Evolutionary conservation across 176 grass and related monocot species (phyloP).

Genomic region (Avena sativa): DNA sequence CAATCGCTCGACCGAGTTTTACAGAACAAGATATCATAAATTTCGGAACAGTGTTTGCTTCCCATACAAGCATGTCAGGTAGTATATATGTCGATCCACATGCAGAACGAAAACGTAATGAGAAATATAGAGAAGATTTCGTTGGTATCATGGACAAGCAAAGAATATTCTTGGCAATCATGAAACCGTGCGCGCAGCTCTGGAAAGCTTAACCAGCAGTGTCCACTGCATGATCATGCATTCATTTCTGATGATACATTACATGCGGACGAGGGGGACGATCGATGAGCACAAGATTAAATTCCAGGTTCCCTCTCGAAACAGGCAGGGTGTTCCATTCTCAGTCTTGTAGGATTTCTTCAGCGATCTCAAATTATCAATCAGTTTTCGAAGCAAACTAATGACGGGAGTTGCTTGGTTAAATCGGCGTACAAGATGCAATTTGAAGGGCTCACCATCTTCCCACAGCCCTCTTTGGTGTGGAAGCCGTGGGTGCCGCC

Average conservation of each 20-base stretch:
- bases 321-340: conserved; percentile 2
- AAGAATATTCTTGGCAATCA: conserved; percentile 38
- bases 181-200: conserved; percentile 9
- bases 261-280: not conserved
- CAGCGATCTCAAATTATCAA: too few species aligned
- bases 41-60: not conserved
- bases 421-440: too few species aligned
- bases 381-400: too few species aligned
- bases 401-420: too few species aligned
- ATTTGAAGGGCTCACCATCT: too few species aligned
- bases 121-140: not conserved
- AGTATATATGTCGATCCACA: not conserved
- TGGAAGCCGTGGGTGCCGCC: too few species aligned
- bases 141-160: conserved; percentile 2
- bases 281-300: not conserved
- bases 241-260: not conserved
- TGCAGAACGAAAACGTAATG: not conserved
- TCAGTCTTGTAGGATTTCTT: not conserved
- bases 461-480: too few species aligned
- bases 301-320: not conserved
- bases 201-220: conserved; percentile 20
- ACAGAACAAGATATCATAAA: not conserved
- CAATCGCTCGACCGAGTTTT: not conserved
- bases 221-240: too few species aligned
- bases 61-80: not conserved